Conservation (phyloP, 2,329 filamentous ascomycete genomes). For the Calonectria pseudoreteaudii region DNA sequence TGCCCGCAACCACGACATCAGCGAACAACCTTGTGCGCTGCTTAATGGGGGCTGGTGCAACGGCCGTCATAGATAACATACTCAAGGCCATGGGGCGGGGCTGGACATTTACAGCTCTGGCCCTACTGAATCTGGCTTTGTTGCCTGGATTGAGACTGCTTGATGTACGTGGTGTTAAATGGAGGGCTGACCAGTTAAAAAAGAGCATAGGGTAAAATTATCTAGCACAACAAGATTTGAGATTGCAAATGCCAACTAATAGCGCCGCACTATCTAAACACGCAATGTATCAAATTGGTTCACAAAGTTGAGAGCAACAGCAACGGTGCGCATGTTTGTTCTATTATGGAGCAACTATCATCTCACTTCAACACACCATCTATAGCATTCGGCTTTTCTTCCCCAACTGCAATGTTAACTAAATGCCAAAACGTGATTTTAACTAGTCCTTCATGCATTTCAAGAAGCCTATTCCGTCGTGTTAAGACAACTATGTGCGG, state of each 20-base stretch:
- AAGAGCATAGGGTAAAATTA: not conserved
- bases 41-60: conserved; percentile 68
- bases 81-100: conserved; percentile 67
- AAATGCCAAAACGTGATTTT: not conserved
- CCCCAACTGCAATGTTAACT: not conserved
- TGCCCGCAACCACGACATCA: conserved; percentile 71
- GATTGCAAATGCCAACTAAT: not conserved
- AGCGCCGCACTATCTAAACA: not conserved
- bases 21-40: conserved; percentile 75
- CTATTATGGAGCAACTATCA: not conserved
- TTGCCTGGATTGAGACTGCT: conserved; percentile 63
- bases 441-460: not conserved
- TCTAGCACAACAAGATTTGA: not conserved
- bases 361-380: not conserved
- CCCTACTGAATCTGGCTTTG: conserved; percentile 60
- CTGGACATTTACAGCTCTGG: conserved; percentile 72
- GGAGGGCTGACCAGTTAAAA: conserved; percentile 56
- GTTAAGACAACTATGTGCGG: not conserved
- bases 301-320: not conserved
- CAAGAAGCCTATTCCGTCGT: not conserved
- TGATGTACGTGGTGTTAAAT: conserved; percentile 59
- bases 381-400: not conserved
- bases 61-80: conserved; percentile 70
- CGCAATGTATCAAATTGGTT: not conserved
- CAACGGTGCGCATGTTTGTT: not conserved